Evolutionary conservation across 495 filamentous ascomycete species (phyloP).

Genomic region (Trichoderma orchidacearum): DNA sequence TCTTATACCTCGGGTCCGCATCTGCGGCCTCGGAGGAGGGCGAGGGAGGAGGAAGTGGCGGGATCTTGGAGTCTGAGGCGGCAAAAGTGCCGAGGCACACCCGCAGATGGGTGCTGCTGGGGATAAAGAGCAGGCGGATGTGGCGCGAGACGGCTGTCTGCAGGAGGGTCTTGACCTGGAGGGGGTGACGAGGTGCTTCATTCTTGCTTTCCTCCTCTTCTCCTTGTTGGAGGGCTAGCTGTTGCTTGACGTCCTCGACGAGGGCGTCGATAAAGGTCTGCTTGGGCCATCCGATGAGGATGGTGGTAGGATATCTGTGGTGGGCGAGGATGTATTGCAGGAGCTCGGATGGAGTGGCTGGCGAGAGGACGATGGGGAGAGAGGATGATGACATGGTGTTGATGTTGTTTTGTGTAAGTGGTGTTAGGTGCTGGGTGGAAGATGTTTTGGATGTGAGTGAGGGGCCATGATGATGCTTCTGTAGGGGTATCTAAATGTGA

Average conservation of each 20-base stretch:
- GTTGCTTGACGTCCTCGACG: conserved; percentile 14
- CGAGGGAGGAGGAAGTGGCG: conserved; percentile 9
- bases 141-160: conserved; percentile 52
- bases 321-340: conserved; percentile 47
- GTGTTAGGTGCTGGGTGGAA: neutral
- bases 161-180: conserved; percentile 52
- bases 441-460: neutral
- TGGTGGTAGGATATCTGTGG: conserved; percentile 37
- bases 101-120: conserved; percentile 61
- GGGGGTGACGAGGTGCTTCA: neutral
- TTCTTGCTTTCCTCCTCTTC: neutral
- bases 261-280: conserved; percentile 44
- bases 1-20: neutral
- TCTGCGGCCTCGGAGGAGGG: neutral
- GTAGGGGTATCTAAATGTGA: no score
- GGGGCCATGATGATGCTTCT: neutral
- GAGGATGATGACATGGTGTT: conserved; percentile 1
- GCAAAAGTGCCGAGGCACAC: conserved; percentile 53
- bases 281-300: conserved; percentile 59
- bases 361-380: conserved; percentile 30
- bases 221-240: neutral
- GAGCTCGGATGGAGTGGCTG: conserved; percentile 42
- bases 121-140: conserved; percentile 55
- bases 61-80: conserved; percentile 10
- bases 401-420: neutral